Conservation (phyloP, 2,329 filamentous ascomycete genomes). For the Ambrosiella cleistominuta region DNA sequence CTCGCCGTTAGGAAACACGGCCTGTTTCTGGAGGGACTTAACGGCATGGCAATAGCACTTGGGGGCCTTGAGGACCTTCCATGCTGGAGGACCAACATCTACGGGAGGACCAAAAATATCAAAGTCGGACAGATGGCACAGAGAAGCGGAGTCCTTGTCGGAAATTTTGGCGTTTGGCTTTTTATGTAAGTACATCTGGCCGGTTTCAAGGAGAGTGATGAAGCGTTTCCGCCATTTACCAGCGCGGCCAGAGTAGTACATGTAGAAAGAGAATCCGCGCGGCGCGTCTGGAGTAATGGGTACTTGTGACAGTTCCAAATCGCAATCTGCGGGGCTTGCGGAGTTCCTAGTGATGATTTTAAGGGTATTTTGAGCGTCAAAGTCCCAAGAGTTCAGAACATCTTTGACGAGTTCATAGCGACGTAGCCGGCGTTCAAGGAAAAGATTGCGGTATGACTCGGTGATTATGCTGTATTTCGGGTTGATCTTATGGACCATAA, state of each 20-base stretch:
- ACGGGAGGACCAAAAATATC: constrained; percentile 66
- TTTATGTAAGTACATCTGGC: constrained; percentile 57
- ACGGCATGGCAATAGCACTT: constrained; percentile 75
- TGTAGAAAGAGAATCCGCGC: constrained; percentile 45
- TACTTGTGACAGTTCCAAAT: constrained; percentile 49
- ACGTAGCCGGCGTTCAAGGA: constrained; percentile 65
- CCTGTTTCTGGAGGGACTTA: constrained; percentile 80
- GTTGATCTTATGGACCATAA: constrained; percentile 46
- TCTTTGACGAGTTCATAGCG: constrained; percentile 76
- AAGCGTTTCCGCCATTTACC: constrained; percentile 82
- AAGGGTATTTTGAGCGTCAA: constrained; percentile 59
- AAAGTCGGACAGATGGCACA: constrained; percentile 82
- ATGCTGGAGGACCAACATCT: constrained; percentile 16
- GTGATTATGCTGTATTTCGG: constrained; percentile 51
- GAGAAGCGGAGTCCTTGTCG: constrained; percentile 48
- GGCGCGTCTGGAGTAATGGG: constrained; percentile 42
- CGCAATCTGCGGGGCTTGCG: constrained; percentile 33
- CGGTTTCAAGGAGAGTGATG: constrained; percentile 54
- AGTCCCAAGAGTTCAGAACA: constrained; percentile 84
- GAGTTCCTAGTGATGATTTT: constrained; percentile 42
- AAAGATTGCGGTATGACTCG: constrained; percentile 58
- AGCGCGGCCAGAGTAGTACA: constrained; percentile 66
- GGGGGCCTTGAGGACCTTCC: constrained; percentile 60
- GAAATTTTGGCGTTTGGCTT: constrained; percentile 39
- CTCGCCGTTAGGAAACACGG: constrained; percentile 62